A percentile compares a stretch with the other conserved stretches of the same genome.
phyloP scores from a whole-genome alignment of 169 alveolate species.

The Hammondia hammondi region DNA sequence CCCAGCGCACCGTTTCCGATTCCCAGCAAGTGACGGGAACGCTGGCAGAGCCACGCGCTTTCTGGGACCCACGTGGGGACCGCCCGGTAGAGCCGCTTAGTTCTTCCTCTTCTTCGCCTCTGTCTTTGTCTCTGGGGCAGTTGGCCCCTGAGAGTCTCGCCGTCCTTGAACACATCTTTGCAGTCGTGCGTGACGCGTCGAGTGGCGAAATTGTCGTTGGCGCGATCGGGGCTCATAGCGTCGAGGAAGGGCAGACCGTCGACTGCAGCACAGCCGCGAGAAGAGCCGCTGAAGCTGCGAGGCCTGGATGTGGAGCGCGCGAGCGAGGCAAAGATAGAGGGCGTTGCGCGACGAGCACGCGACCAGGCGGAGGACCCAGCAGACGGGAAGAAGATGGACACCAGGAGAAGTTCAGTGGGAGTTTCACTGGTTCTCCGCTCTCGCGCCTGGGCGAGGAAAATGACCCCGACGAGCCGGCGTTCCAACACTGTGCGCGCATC shows the following conservation, averaged over 20 bases:
- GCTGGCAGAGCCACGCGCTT: neutral
- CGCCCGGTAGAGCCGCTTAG: too few relatives aligned
- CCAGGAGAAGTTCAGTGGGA: too few relatives aligned
- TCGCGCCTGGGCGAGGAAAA: neutral
- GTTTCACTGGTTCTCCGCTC: neutral
- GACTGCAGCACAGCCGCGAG: neutral
- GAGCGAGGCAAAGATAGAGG: neutral
- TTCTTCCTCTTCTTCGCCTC: too few relatives aligned
- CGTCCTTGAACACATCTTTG: neutral
- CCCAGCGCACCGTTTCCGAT: neutral
- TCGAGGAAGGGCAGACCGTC: neutral
- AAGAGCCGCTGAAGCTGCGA: neutral
- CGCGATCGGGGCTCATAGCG: neutral
- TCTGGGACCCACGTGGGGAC: neutral
- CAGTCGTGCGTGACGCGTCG: neutral
- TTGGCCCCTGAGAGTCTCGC: neutral
- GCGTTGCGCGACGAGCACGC: neutral
- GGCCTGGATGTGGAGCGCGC: neutral
- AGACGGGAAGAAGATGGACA: too few relatives aligned
- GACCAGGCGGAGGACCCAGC: too few relatives aligned
- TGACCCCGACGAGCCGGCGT: too few relatives aligned
- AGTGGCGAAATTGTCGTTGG: constrained; percentile 14
- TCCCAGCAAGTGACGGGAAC: neutral
- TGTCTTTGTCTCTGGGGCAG: neutral
- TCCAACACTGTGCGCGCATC: neutral